Percentiles rank a stretch among this genome's conserved stretches.
Conservation (phyloP, 2,329 filamentous ascomycete genomes). For the Sarocladium oryzae region DNA sequence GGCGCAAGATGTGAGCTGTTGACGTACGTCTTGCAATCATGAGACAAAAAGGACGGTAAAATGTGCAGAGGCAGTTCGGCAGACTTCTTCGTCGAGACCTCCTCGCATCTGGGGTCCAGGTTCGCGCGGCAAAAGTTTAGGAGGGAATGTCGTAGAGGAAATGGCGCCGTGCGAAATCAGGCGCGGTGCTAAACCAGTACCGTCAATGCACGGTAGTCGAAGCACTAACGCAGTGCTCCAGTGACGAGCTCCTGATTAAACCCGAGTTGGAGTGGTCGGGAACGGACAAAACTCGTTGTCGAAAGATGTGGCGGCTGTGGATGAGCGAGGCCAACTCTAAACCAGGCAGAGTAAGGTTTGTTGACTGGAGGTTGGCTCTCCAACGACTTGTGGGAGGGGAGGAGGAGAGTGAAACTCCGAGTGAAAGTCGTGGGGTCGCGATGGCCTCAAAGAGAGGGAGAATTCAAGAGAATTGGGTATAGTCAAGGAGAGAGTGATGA, state of each 20-base stretch:
- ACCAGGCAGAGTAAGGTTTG: neutral
- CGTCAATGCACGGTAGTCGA: neutral
- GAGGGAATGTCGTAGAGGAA: neutral
- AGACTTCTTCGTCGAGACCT: neutral
- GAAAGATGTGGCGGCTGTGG: neutral
- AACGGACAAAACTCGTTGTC: neutral
- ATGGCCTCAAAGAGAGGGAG: too few relatives aligned
- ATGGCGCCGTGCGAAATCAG: neutral
- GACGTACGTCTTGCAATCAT: slow-evolving; percentile 2
- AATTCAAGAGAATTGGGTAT: too few relatives aligned
- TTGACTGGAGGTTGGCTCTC: neutral
- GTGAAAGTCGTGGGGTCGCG: too few relatives aligned
- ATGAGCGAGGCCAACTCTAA: slow-evolving; percentile 6
- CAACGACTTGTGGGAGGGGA: too few relatives aligned
- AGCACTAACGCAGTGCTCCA: slow-evolving; percentile 8
- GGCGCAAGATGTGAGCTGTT: too few relatives aligned
- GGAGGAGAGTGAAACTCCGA: neutral
- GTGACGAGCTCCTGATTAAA: slow-evolving; percentile 5
- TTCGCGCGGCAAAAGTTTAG: neutral
- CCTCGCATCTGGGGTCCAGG: neutral
- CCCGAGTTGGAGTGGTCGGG: slow-evolving; percentile 2
- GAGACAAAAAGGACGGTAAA: neutral
- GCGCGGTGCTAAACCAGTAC: neutral
- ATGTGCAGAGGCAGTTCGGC: neutral
- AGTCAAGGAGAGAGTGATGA: too few relatives aligned